A percentile compares a stretch with the other conserved stretches of the same genome.
phyloP scores from a whole-genome alignment of 768 basidiomycete species.

The Tephrocybe sp. region DNA sequence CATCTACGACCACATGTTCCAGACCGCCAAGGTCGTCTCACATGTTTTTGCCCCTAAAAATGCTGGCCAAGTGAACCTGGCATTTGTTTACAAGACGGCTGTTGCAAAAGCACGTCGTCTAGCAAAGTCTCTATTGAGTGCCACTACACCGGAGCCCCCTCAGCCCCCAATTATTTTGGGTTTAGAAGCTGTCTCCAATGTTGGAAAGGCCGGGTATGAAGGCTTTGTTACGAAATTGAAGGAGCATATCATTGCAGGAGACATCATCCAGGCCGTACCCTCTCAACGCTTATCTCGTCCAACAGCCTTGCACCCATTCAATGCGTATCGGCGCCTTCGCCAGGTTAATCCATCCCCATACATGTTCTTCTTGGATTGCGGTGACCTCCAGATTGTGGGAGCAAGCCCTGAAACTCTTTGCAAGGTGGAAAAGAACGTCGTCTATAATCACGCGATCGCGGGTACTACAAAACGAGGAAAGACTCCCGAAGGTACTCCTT shows the following conservation, averaged over 20 bases:
- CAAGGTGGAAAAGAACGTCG: constrained; percentile 89
- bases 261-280: constrained; percentile 99
- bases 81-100: constrained; percentile 88
- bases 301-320: constrained; percentile 93
- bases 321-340: constrained; percentile 91
- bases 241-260: constrained; percentile 92
- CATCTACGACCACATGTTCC: constrained; percentile 96
- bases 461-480: constrained; percentile 90
- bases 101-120: constrained; percentile 79
- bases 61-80: constrained; percentile 63
- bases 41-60: constrained; percentile 88
- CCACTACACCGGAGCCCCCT: constrained; percentile 58
- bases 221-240: constrained; percentile 88
- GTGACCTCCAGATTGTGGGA: constrained; percentile 92
- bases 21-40: constrained; percentile 92
- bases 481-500: constrained; percentile 68
- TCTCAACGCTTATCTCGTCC: constrained; percentile 87
- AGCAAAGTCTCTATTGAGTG: constrained; percentile 64
- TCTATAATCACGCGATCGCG: constrained; percentile 97
- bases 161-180: constrained; percentile 70
- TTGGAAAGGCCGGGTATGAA: constrained; percentile 92
- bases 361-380: constrained; percentile 97
- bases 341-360: constrained; percentile 98
- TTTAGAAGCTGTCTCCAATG: constrained; percentile 77
- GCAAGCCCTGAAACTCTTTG: constrained; percentile 98